Evolutionary conservation across 331 rosid species (phyloP).

Genomic region (Pyracantha coccinea): DNA sequence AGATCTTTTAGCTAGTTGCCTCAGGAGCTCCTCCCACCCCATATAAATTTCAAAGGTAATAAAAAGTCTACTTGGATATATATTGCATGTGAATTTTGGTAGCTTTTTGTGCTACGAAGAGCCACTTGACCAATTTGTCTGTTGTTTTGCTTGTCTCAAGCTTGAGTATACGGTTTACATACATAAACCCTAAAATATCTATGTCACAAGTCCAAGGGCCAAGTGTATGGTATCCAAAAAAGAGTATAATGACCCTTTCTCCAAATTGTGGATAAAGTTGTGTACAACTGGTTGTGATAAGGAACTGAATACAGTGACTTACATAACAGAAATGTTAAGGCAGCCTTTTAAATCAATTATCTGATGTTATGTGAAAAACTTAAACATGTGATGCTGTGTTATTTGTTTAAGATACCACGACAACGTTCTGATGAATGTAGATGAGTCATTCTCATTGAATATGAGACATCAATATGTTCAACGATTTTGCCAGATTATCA

Average conservation of each 20-base stretch:
- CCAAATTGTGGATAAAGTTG: neutral
- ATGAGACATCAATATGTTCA: neutral
- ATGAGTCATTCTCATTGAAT: neutral
- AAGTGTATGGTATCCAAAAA: neutral
- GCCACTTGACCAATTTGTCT: neutral
- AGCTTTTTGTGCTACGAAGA: constrained; percentile 5
- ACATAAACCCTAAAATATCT: neutral
- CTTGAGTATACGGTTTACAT: neutral
- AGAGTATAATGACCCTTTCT: too few relatives aligned
- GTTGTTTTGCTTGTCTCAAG: neutral
- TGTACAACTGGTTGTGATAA: neutral
- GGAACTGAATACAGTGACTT: too few relatives aligned
- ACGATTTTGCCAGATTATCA: neutral
- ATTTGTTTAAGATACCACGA: neutral
- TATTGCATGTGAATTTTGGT: neutral
- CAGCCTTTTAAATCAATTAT: too few relatives aligned
- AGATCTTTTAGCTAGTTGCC: neutral
- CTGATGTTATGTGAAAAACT: too few relatives aligned
- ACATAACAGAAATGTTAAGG: too few relatives aligned
- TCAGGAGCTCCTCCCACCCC: neutral
- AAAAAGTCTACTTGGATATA: neutral
- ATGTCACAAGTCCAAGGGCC: neutral
- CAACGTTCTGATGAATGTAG: too few relatives aligned
- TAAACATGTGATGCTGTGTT: neutral
- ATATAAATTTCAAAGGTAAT: neutral